Evolutionary conservation across 1,139 yeast genomes (phyloP).

Genomic region (Meyerozyma smithsonii): DNA sequence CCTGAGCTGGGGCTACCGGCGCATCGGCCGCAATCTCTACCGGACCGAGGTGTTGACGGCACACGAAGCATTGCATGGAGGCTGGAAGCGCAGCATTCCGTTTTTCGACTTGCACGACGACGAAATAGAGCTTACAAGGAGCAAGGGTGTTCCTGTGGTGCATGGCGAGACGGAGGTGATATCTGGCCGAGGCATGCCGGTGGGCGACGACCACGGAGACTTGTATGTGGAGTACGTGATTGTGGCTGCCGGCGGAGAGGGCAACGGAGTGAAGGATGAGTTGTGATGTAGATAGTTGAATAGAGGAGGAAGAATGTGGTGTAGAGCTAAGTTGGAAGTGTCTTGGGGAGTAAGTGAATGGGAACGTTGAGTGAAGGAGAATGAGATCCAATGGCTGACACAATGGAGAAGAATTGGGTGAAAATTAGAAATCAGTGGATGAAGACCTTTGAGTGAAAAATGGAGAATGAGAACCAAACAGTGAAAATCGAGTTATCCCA

Average conservation of each 20-base stretch:
- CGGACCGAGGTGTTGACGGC: conserved; percentile 75
- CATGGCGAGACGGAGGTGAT: conserved; percentile 71
- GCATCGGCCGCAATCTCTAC: conserved; percentile 69
- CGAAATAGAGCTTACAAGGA: conserved; percentile 44
- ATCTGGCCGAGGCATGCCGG: conserved; percentile 83
- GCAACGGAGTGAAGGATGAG: conserved; percentile 10
- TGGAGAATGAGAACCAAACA: too few species aligned
- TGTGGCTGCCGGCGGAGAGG: conserved; percentile 31
- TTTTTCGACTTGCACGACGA: conserved; percentile 48
- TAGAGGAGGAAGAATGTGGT: background rate
- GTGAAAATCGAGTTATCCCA: too few species aligned
- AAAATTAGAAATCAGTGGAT: too few species aligned
- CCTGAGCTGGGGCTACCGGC: conserved; percentile 76
- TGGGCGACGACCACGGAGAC: conserved; percentile 64
- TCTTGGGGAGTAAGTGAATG: too few species aligned
- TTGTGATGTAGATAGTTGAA: conserved; percentile 5
- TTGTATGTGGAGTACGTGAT: conserved; percentile 69
- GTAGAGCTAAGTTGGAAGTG: background rate
- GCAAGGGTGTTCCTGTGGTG: conserved; percentile 44
- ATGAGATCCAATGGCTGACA: too few species aligned
- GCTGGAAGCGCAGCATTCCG: conserved; percentile 66
- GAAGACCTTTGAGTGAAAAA: too few species aligned
- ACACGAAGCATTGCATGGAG: conserved; percentile 71
- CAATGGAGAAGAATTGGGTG: too few species aligned
- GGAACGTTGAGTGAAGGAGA: too few species aligned